Evolutionary conservation across 306 rosid species (phyloP).

Genomic region (Spatholobus suberectus): DNA sequence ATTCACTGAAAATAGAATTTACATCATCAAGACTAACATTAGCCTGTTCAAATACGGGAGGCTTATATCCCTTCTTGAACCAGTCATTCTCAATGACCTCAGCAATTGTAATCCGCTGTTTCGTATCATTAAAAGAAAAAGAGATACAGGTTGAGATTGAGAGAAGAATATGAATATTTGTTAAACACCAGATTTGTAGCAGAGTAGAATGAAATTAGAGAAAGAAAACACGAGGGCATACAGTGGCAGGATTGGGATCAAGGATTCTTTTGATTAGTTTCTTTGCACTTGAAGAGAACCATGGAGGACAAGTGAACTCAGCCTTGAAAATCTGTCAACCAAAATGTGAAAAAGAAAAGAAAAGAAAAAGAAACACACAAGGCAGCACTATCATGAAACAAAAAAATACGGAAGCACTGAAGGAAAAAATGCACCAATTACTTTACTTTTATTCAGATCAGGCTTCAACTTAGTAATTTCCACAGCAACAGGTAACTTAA

Average conservation of each 20-base stretch:
- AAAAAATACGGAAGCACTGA: background rate
- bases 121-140: slow-evolving; percentile 38
- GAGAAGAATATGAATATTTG: slow-evolving; percentile 9
- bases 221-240: slow-evolving; percentile 47
- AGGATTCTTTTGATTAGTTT: slow-evolving; percentile 85
- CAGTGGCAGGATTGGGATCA: slow-evolving; percentile 86
- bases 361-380: background rate
- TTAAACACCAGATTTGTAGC: slow-evolving; percentile 1
- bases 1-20: slow-evolving; percentile 70
- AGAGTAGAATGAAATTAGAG: slow-evolving; percentile 3
- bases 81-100: slow-evolving; percentile 92
- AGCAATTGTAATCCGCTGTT: slow-evolving; percentile 84
- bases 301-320: slow-evolving; percentile 79
- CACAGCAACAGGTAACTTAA: background rate
- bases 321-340: slow-evolving; percentile 86
- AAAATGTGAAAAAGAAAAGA: background rate
- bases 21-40: slow-evolving; percentile 78
- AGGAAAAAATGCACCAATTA: slow-evolving; percentile 8
- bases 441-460: background rate
- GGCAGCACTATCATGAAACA: slow-evolving; percentile 27
- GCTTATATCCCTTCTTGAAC: slow-evolving; percentile 94
- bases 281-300: slow-evolving; percentile 95
- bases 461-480: slow-evolving; percentile 1
- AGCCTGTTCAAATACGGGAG: slow-evolving; percentile 79
- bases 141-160: slow-evolving; percentile 24